A percentile compares a stretch with the other conserved stretches of the same genome.
phyloP scores from a whole-genome alignment of 1,139 yeast species.

The Meyerozyma athensensis region DNA sequence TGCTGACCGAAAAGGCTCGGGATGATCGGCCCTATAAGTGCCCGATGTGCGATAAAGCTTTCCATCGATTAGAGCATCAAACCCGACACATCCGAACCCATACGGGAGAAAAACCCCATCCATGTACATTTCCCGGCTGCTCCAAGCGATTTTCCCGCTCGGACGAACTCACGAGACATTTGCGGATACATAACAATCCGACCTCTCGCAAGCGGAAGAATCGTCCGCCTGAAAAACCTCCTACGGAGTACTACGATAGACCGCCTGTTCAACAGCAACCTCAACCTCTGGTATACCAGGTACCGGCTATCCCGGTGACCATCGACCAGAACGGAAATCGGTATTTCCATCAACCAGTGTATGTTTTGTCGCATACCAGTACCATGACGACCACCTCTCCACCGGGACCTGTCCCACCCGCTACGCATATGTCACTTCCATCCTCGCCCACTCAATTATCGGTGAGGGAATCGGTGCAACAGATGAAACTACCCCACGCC shows the following conservation, averaged over 20 bases:
- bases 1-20: slow-evolving; percentile 11
- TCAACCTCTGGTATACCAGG: neutral
- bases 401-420: slow-evolving; percentile 8
- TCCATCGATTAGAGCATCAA: slow-evolving; percentile 89
- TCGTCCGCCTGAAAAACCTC: neutral
- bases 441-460: slow-evolving; percentile 7
- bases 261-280: neutral
- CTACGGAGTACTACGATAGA: neutral
- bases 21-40: slow-evolving; percentile 74
- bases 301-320: slow-evolving; percentile 11
- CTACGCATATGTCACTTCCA: slow-evolving; percentile 9
- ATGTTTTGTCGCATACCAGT: slow-evolving; percentile 10
- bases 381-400: neutral
- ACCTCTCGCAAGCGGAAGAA: slow-evolving; percentile 16
- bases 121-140: slow-evolving; percentile 85
- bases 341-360: slow-evolving; percentile 12
- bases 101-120: slow-evolving; percentile 94
- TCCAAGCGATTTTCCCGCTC: slow-evolving; percentile 78
- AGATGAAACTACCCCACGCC: slow-evolving; percentile 2
- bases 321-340: slow-evolving; percentile 11
- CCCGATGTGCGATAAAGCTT: slow-evolving; percentile 87
- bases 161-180: slow-evolving; percentile 88
- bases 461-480: neutral
- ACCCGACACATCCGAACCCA: slow-evolving; percentile 93
- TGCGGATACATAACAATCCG: slow-evolving; percentile 82